Conservation (phyloP, 768 basidiomycete genomes). For the Myochromella boudieri region DNA sequence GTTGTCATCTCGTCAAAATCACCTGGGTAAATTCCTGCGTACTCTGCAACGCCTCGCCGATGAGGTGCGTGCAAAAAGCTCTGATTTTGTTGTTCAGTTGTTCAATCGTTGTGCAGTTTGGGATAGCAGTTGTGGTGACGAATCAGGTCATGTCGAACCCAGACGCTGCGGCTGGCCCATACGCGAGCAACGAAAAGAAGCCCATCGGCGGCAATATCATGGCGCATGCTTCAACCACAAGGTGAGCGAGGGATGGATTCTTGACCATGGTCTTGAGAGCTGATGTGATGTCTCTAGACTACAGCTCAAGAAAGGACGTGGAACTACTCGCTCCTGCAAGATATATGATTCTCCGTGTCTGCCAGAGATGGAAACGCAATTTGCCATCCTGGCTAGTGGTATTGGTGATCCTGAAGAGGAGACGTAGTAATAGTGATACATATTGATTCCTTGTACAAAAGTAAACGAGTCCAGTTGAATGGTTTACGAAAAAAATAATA, state of each 20-base stretch:
- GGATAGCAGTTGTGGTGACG: slow-evolving; percentile 94
- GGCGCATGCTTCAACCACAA: slow-evolving; percentile 97
- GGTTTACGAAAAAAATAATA: slow-evolving; percentile 26
- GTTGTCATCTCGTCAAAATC: slow-evolving; percentile 90
- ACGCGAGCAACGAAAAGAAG: slow-evolving; percentile 91
- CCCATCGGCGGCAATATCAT: slow-evolving; percentile 99
- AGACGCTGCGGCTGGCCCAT: slow-evolving; percentile 88
- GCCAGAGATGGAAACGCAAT: slow-evolving; percentile 94
- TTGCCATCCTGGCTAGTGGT: slow-evolving; percentile 88
- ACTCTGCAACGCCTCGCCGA: slow-evolving; percentile 93
- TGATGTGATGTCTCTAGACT: slow-evolving; percentile 48
- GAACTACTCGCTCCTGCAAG: slow-evolving; percentile 90
- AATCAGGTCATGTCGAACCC: slow-evolving; percentile 99
- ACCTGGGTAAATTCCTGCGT: slow-evolving; percentile 93
- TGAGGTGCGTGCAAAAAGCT: slow-evolving; percentile 57
- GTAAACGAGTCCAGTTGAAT: slow-evolving; percentile 53
- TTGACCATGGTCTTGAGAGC: slow-evolving; percentile 1
- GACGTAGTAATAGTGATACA: slow-evolving; percentile 34
- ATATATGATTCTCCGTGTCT: slow-evolving; percentile 98
- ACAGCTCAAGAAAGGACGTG: slow-evolving; percentile 90
- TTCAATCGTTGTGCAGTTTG: slow-evolving; percentile 60
- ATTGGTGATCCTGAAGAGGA: slow-evolving; percentile 96
- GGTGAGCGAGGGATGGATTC: slow-evolving; percentile 45
- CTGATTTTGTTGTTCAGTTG: slow-evolving; percentile 11
- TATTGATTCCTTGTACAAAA: slow-evolving; percentile 22